Conservation (phyloP, 106 monocot genomes). For the Dioscorea zingiberensis region DNA sequence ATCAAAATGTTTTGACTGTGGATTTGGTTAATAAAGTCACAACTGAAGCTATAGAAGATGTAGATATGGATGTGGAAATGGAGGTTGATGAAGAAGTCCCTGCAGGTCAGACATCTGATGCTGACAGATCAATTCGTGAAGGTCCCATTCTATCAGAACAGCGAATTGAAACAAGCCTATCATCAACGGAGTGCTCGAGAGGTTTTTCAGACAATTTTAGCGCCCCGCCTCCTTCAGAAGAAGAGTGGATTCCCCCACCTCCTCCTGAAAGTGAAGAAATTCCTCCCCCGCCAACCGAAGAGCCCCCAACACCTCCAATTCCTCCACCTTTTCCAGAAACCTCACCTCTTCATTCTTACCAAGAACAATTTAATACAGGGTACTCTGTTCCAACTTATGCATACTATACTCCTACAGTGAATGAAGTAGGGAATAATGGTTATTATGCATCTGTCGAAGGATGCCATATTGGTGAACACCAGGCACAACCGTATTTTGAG, state of each 20-base stretch:
- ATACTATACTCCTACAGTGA: slow-evolving; percentile 41
- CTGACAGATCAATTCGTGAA: slow-evolving; percentile 4
- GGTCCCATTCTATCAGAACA: slow-evolving; percentile 5
- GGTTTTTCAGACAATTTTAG: too few species aligned
- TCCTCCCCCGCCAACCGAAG: slow-evolving; percentile 69
- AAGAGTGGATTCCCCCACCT: slow-evolving; percentile 90
- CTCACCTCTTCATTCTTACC: slow-evolving; percentile 19
- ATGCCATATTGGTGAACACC: slow-evolving; percentile 32
- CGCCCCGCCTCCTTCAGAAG: slow-evolving; percentile 61
- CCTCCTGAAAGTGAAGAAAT: slow-evolving; percentile 63
- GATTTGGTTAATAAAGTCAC: slow-evolving; percentile 7
- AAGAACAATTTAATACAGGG: slow-evolving; percentile 43
- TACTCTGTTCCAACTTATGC: slow-evolving; percentile 45
- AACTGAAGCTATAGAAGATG: slow-evolving; percentile 35
- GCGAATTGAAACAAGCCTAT: not conserved
- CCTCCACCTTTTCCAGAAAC: slow-evolving; percentile 20
- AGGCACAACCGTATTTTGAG: slow-evolving; percentile 34
- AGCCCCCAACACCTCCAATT: slow-evolving; percentile 17
- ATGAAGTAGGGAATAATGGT: slow-evolving; percentile 25
- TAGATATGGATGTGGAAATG: slow-evolving; percentile 99
- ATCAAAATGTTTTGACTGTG: not conserved
- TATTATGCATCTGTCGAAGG: slow-evolving; percentile 43
- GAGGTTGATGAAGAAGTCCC: slow-evolving; percentile 82
- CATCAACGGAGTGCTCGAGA: slow-evolving; percentile 4
- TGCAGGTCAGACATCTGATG: slow-evolving; percentile 7